Evolutionary conservation across 805 yeast genomes (phyloP).

Genomic region (Ogataea degrootiae): DNA sequence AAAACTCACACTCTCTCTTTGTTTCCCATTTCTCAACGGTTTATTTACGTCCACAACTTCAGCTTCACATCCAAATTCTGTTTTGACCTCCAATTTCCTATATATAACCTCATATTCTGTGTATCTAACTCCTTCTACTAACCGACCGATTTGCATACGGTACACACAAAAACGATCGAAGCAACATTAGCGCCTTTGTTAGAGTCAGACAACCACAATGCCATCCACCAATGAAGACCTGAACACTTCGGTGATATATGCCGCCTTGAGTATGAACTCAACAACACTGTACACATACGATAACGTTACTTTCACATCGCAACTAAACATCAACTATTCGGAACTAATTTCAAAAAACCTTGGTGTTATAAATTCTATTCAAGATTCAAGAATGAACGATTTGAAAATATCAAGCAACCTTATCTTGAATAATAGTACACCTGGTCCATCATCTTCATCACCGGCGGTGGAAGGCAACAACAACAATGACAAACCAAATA

Average conservation of each 20-base stretch:
- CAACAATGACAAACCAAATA: not conserved
- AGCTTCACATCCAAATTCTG: too few relatives aligned
- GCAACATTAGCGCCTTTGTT: not conserved
- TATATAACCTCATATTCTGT: too few relatives aligned
- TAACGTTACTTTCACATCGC: slow-evolving; percentile 38
- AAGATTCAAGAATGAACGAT: slow-evolving; percentile 29
- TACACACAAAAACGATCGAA: not conserved
- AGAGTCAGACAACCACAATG: not conserved
- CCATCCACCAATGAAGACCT: slow-evolving; percentile 2
- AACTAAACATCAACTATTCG: slow-evolving; percentile 43
- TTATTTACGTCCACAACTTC: too few relatives aligned
- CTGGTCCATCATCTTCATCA: slow-evolving; percentile 19
- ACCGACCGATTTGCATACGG: too few relatives aligned
- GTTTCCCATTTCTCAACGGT: too few relatives aligned
- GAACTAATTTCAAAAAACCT: slow-evolving; percentile 52
- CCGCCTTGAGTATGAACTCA: slow-evolving; percentile 40
- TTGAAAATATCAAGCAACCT: slow-evolving; percentile 18
- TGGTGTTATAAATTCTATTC: slow-evolving; percentile 47
- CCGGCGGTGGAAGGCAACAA: not conserved
- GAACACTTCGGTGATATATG: slow-evolving; percentile 20
- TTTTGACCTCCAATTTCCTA: too few relatives aligned
- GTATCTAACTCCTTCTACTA: too few relatives aligned
- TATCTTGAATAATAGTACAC: slow-evolving; percentile 13
- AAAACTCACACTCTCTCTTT: too few relatives aligned
- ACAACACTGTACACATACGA: slow-evolving; percentile 58